Base-by-base conservation (phyloP, 768 basidiomycete genomes). In the Podaxis carcinomalis region DNA sequence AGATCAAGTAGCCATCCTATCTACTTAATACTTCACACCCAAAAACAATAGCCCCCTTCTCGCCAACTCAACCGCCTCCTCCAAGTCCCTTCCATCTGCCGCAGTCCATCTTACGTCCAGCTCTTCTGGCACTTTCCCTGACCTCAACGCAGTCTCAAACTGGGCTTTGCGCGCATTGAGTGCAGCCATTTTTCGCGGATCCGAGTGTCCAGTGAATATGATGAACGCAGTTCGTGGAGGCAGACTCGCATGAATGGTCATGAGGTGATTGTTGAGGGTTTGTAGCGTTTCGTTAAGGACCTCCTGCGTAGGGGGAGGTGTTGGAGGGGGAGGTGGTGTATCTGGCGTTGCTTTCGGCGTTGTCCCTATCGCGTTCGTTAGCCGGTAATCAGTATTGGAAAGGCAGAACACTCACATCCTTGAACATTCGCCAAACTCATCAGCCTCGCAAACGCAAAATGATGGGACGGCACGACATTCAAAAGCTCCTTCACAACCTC, bases 151-250 rank as follows among this genome's bases (percentile, higher is more conserved):
- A 23, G 68, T 76, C 67, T 98, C 95, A 66, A 94, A 96, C 32
- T 82, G 79, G 3, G 72, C 74, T 73, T 93, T 90, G 53, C 87
- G 80, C 4, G 82, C 83, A 65, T 87, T 87, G 21, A 98, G 75
- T 25, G 79, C 71, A 2, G 89, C 78, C 92, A 96, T 94, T 5
- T 72, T 76, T 0, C 92, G 84, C 0, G 95, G 95, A 70, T 97
- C 92, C 0, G 87, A 86, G 68, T 98, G 93, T 1, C 95, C 95
- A 0, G 90, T 92, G 68, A 97, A 87, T 40, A 98, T 78, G 56
- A 98, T 74, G 21, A 98, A 71, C 0, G 93, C 94, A 0, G 95
- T 93, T 21, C 87, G 84, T 2, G 87, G 70, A 0, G 95, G 94
- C 0, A 98, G 81, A 0, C 85, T 71, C 0, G 80, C 75, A 68